Base-by-base conservation (phyloP, 441 rosid species). In the Adansonia madagascariensis region DNA sequence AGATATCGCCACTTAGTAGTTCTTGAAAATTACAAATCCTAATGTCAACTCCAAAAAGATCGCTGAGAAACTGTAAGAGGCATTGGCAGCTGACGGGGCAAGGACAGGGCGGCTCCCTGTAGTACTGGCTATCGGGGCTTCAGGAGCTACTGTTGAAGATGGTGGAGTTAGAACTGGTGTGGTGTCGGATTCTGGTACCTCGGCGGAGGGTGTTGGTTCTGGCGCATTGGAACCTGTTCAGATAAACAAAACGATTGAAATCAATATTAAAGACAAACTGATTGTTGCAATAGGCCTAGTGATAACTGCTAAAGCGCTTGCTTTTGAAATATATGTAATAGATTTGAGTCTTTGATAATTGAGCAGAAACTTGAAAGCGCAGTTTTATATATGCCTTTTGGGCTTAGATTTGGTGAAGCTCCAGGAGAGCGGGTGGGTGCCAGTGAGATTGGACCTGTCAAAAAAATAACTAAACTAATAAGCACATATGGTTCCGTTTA, bases 11-110 rank as follows among this genome's bases (percentile, higher is more conserved):
- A 3, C 0, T 85, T 82, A 91, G 78, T 80, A 80, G 78, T 62
- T 31, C 74, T 88, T 90, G 14, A 86, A 71, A 77, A 82, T 79
- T 15, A 86, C 18, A 77, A 82, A 80, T 81, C 74, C 91, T 50
- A 89, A 59, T 44, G 84, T 77, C 46, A 88, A 73, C 53, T 85
- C 60, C 78, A 88, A 66, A 69, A 90, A 74, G 65, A 86, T 76
- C 5, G 92, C 87, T 57, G 97, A 84, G 53, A 83, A 22, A 74
- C 55, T 69, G 68, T 68, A 60, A 15, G 89, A 56, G 2, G 85
- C 79, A 46, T 79, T 70, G 53, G 92, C 84, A 46, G 93, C 85
- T 62, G 96, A 89, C 41, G 96, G 82, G 18, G 94, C 89, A 47
- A 75, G 63, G 76, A 81, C 76, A 0, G 97, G 93, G 60, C 88